phyloP scores from a whole-genome alignment of 768 basidiomycete species.

The Hygrophoropsis aurantiaca region DNA sequence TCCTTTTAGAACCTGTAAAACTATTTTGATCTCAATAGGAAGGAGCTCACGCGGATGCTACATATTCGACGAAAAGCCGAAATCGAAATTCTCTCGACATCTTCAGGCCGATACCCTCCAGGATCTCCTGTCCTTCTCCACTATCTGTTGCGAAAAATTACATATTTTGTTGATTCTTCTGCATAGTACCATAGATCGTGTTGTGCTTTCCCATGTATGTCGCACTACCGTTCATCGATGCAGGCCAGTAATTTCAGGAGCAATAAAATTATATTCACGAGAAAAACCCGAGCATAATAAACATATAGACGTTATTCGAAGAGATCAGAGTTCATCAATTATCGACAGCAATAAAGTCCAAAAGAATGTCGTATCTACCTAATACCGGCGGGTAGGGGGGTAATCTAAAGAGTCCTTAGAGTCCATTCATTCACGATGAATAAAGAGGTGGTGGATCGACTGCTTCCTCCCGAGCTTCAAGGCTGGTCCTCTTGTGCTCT shows the following conservation, averaged over 20 bases:
- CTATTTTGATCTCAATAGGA: no score
- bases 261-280: no score
- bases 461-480: constrained; percentile 5
- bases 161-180: constrained; percentile 26
- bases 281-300: no score
- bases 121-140: constrained; percentile 18
- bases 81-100: constrained; percentile 64
- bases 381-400: neutral
- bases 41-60: constrained; percentile 79
- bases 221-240: no score
- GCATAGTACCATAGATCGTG: constrained; percentile 4
- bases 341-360: neutral
- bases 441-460: constrained; percentile 7
- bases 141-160: constrained; percentile 26
- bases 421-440: neutral
- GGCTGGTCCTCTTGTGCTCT: constrained; percentile 4
- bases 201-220: no score
- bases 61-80: constrained; percentile 88
- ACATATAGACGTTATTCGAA: no score
- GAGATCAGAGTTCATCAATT: neutral
- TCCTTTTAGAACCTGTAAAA: no score
- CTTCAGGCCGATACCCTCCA: constrained; percentile 5
- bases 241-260: no score
- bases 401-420: no score
- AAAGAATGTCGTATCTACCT: neutral